phyloP scores from a whole-genome alignment of 2,329 filamentous ascomycete species.

The Lecanicillium sp. region DNA sequence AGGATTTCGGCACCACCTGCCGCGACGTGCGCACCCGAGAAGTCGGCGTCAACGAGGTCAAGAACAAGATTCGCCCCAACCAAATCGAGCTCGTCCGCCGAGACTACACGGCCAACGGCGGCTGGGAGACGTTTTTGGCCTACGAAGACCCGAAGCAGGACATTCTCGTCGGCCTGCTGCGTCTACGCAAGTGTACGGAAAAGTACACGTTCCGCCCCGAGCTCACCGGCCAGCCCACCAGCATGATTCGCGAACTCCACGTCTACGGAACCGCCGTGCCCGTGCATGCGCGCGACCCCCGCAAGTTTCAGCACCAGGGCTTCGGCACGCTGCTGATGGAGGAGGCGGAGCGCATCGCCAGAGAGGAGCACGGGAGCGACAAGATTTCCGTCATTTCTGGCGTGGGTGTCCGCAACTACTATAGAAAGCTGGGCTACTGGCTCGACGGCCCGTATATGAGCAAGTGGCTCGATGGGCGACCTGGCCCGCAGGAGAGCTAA shows the following conservation, averaged over 20 bases:
- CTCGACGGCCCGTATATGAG: conserved; percentile 85
- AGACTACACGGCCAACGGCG: conserved; percentile 91
- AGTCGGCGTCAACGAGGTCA: conserved; percentile 97
- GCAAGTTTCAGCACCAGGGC: conserved; percentile 97
- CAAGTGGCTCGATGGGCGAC: conserved; percentile 50
- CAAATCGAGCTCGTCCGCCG: conserved; percentile 92
- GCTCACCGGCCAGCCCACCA: conserved; percentile 77
- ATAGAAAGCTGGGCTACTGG: conserved; percentile 85
- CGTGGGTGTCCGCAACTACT: conserved; percentile 92
- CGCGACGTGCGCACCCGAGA: conserved; percentile 94
- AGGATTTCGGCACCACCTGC: conserved; percentile 95
- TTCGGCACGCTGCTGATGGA: conserved; percentile 97
- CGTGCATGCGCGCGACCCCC: conserved; percentile 86
- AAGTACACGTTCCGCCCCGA: conserved; percentile 91
- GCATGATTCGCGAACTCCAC: conserved; percentile 87
- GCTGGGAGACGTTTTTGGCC: conserved; percentile 97
- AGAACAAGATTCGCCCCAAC: conserved; percentile 94
- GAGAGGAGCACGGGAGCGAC: conserved; percentile 84
- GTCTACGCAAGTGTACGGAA: conserved; percentile 81
- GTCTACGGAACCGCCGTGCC: conserved; percentile 98
- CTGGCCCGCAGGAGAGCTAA: conserved; percentile 2
- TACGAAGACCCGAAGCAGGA: conserved; percentile 99
- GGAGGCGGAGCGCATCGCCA: conserved; percentile 89
- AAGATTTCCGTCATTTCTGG: conserved; percentile 99
- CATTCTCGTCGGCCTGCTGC: conserved; percentile 84